Evolutionary conservation across 331 rosid genomes (phyloP).

Genomic region (Quercus lobata): DNA sequence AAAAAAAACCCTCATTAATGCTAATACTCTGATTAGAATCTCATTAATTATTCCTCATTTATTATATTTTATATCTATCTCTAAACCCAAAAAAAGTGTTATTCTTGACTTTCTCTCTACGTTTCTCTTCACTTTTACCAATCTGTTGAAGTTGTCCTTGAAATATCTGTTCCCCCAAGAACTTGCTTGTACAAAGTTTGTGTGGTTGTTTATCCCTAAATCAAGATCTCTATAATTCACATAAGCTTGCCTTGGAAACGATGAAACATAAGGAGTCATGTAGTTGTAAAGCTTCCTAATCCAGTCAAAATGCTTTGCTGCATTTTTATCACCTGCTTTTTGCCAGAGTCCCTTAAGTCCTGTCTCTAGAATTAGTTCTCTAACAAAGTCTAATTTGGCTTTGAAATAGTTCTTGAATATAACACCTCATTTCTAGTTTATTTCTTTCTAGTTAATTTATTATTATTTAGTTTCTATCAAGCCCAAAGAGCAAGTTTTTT

Average conservation of each 20-base stretch:
- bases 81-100: no score
- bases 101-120: no score
- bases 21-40: no score
- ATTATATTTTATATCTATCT: no score
- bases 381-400: conserved; percentile 81
- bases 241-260: conserved; percentile 67
- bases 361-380: conserved; percentile 48
- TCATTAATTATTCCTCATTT: no score
- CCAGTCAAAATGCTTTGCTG: conserved; percentile 55
- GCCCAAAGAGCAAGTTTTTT: no score
- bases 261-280: conserved; percentile 67
- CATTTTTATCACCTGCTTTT: conserved; percentile 32
- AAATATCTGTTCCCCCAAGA: conserved; percentile 76
- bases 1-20: no score
- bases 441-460: no score
- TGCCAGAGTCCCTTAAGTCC: conserved; percentile 68
- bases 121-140: conserved; percentile 54
- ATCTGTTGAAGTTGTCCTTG: conserved; percentile 60
- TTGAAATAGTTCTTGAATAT: conserved; percentile 64
- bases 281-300: conserved; percentile 65
- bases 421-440: no score
- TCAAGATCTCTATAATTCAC: conserved; percentile 91
- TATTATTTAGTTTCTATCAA: no score
- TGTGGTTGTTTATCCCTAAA: conserved; percentile 59
- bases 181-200: conserved; percentile 37